Evolutionary conservation across 768 basidiomycete species (phyloP).

Genomic region (Fibroporia radiculosa): DNA sequence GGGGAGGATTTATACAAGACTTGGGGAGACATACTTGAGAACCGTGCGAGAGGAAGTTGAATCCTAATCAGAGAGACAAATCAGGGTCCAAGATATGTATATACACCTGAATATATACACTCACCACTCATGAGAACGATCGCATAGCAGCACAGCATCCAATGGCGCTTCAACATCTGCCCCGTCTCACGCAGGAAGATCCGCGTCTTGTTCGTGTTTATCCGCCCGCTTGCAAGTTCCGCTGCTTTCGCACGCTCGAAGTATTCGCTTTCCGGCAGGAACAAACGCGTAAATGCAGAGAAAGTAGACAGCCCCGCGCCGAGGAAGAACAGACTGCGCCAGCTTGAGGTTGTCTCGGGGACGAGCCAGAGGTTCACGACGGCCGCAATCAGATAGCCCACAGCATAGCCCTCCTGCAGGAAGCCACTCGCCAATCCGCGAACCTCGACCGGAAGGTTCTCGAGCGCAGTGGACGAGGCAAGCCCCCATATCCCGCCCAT

Average conservation of each 20-base stretch:
- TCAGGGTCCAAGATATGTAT: constrained; percentile 6
- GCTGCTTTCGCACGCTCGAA: constrained; percentile 61
- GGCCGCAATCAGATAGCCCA: constrained; percentile 80
- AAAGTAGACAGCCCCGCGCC: constrained; percentile 62
- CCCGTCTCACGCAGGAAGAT: constrained; percentile 67
- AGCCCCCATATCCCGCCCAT: constrained; percentile 93
- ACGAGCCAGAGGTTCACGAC: constrained; percentile 70
- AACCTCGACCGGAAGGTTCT: constrained; percentile 80
- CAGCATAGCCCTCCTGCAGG: constrained; percentile 84
- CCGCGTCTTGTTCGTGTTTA: constrained; percentile 45
- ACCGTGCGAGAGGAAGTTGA: constrained; percentile 48
- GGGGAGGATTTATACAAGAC: constrained; percentile 12
- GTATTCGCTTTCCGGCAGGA: constrained; percentile 71
- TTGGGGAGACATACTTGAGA: constrained; percentile 22
- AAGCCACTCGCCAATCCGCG: constrained; percentile 83
- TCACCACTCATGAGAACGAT: constrained; percentile 68
- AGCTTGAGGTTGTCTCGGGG: constrained; percentile 27
- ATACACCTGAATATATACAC: constrained; percentile 5
- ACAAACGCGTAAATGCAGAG: constrained; percentile 55
- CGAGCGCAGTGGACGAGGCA: constrained; percentile 73
- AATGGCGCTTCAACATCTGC: constrained; percentile 75
- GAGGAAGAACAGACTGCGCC: constrained; percentile 82
- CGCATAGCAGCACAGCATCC: constrained; percentile 78
- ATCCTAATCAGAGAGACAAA: constrained; percentile 20
- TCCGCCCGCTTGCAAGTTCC: constrained; percentile 34